phyloP scores from a whole-genome alignment of 148 eudicot genomes.

The Camellia granthamiana region DNA sequence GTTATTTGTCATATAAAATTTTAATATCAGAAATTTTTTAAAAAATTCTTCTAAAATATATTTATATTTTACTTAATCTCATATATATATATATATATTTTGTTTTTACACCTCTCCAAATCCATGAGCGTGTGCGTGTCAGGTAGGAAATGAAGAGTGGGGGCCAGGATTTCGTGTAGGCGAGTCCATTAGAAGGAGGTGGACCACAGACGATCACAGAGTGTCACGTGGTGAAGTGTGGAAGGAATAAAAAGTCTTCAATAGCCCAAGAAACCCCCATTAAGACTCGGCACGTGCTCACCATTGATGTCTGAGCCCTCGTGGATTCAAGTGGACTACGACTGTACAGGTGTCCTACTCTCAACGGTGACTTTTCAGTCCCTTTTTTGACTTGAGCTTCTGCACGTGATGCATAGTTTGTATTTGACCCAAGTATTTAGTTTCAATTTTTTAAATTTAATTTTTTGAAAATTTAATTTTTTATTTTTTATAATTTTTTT shows the following conservation, averaged over 20 bases:
- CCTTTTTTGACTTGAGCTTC: neutral
- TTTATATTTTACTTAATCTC: no score
- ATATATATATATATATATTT: no score
- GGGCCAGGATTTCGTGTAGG: neutral
- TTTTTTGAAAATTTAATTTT: no score
- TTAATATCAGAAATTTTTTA: no score
- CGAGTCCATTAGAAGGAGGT: neutral
- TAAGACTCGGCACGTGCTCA: slow-evolving; percentile 35
- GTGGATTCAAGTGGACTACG: slow-evolving; percentile 26
- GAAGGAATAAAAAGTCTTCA: slow-evolving; percentile 9
- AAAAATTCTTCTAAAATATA: no score
- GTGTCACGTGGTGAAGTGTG: slow-evolving; percentile 21
- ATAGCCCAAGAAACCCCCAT: slow-evolving; percentile 20
- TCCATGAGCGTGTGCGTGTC: neutral
- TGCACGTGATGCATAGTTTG: neutral
- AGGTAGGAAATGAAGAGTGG: neutral
- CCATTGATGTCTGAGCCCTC: slow-evolving; percentile 18
- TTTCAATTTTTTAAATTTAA: no score
- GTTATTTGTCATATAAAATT: no score
- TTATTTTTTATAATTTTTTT: no score
- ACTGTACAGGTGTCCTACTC: slow-evolving; percentile 26
- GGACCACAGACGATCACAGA: neutral
- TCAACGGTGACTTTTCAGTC: neutral
- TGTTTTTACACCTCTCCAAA: no score
- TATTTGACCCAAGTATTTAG: neutral